Evolutionary conservation across 2,329 filamentous ascomycete genomes (phyloP).

Genomic region (Ophiostoma sp.): DNA sequence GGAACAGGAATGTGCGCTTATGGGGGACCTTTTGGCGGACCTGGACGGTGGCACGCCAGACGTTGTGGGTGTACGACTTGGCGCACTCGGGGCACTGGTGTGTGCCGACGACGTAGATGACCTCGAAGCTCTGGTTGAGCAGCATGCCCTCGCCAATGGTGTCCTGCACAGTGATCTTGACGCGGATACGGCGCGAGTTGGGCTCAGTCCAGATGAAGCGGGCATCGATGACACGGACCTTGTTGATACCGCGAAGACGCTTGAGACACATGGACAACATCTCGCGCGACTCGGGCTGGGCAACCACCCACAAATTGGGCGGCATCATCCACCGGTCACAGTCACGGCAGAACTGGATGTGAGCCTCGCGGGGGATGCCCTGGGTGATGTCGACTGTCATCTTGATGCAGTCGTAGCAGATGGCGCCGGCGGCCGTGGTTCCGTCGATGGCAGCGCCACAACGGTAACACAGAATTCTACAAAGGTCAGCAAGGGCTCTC

Average conservation of each 20-base stretch:
- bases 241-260: slow-evolving; percentile 78
- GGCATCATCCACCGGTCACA: slow-evolving; percentile 92
- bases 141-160: slow-evolving; percentile 57
- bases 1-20: slow-evolving; percentile 62
- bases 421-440: slow-evolving; percentile 74
- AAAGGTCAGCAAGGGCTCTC: slow-evolving; percentile 21
- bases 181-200: slow-evolving; percentile 83
- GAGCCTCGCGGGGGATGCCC: slow-evolving; percentile 85
- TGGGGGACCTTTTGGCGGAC: slow-evolving; percentile 95
- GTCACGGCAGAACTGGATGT: slow-evolving; percentile 85
- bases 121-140: slow-evolving; percentile 91
- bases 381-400: slow-evolving; percentile 88
- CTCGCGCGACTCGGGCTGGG: slow-evolving; percentile 81
- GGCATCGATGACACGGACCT: slow-evolving; percentile 91
- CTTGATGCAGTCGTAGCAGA: slow-evolving; percentile 95
- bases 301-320: slow-evolving; percentile 79
- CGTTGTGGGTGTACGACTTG: slow-evolving; percentile 77
- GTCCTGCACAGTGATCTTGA: slow-evolving; percentile 90
- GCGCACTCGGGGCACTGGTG: slow-evolving; percentile 94
- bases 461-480: slow-evolving; percentile 93
- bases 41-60: slow-evolving; percentile 89
- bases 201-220: slow-evolving; percentile 98
- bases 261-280: slow-evolving; percentile 85
- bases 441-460: slow-evolving; percentile 95
- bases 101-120: slow-evolving; percentile 81